phyloP scores from a whole-genome alignment of 2,329 filamentous ascomycete species.

The Hymenoscyphus repandus region DNA sequence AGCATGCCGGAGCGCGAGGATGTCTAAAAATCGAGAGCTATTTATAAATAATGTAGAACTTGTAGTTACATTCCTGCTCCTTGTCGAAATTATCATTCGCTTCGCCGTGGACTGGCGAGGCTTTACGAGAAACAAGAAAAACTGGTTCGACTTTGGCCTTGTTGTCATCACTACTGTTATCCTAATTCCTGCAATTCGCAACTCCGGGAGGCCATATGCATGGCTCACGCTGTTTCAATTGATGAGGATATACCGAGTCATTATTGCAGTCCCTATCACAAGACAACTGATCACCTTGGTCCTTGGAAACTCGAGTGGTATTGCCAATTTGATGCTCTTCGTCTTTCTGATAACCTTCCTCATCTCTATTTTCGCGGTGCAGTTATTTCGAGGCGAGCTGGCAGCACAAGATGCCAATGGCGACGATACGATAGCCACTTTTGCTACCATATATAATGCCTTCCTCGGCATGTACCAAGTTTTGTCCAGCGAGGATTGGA shows the following conservation, averaged over 20 bases:
- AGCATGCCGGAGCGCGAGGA: constrained; percentile 68
- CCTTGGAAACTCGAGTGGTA: constrained; percentile 84
- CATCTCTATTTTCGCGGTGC: constrained; percentile 85
- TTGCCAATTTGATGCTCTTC: constrained; percentile 91
- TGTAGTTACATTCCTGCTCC: constrained; percentile 69
- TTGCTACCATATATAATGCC: constrained; percentile 88
- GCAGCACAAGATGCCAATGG: constrained; percentile 57
- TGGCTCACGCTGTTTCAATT: constrained; percentile 95
- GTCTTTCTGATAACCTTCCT: constrained; percentile 95
- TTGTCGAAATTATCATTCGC: constrained; percentile 77
- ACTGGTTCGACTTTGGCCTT: constrained; percentile 74
- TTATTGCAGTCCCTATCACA: constrained; percentile 83
- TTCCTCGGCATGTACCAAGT: constrained; percentile 98
- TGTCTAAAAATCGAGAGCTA: constrained; percentile 53
- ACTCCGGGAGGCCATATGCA: constrained; percentile 67
- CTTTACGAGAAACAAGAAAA: constrained; percentile 70
- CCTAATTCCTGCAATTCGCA: constrained; percentile 73
- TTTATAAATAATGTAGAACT: constrained; percentile 73
- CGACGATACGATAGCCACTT: constrained; percentile 64
- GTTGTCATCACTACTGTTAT: constrained; percentile 81
- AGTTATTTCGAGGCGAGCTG: constrained; percentile 86
- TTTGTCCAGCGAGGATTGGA: constrained; percentile 96
- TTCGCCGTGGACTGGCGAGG: constrained; percentile 73
- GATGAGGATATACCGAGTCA: constrained; percentile 83
- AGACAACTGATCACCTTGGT: constrained; percentile 82